Evolutionary conservation across 768 basidiomycete species (phyloP).

Genomic region (Trametes meyenii): DNA sequence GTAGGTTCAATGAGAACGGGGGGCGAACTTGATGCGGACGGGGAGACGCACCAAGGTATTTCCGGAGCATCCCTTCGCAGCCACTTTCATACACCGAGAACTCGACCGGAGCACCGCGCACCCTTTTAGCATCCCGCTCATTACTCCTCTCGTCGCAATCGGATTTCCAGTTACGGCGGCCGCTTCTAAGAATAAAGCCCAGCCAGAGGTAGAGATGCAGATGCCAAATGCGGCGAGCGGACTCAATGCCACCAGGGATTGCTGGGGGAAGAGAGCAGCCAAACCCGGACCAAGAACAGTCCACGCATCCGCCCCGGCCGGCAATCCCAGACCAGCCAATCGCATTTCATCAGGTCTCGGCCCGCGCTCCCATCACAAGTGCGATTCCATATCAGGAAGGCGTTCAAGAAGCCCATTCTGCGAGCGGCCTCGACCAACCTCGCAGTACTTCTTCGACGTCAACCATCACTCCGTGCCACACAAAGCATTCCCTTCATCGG

Average conservation of each 20-base stretch:
- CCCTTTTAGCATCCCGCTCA: neutral
- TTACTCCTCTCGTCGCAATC: too few species aligned
- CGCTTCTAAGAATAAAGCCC: neutral
- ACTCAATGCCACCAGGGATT: neutral
- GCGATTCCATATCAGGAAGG: neutral
- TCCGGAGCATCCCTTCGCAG: neutral
- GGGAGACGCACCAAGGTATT: neutral
- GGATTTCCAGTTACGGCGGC: too few species aligned
- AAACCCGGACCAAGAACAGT: neutral
- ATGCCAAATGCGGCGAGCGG: neutral
- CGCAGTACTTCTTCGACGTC: too few species aligned
- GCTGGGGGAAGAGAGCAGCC: neutral
- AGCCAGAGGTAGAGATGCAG: too few species aligned
- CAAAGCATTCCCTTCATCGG: too few species aligned
- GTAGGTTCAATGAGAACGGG: too few species aligned
- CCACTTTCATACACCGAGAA: neutral
- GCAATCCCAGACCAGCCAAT: neutral
- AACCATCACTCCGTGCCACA: too few species aligned
- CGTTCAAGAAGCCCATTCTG: too few species aligned
- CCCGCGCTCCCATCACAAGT: neutral
- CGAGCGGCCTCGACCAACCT: too few species aligned
- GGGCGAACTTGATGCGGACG: too few species aligned
- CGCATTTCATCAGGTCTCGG: neutral
- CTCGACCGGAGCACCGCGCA: neutral
- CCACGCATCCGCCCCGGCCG: conserved; percentile 8